Conservation (phyloP, 2,329 filamentous ascomycete species). For the Fusarium avenaceum region DNA sequence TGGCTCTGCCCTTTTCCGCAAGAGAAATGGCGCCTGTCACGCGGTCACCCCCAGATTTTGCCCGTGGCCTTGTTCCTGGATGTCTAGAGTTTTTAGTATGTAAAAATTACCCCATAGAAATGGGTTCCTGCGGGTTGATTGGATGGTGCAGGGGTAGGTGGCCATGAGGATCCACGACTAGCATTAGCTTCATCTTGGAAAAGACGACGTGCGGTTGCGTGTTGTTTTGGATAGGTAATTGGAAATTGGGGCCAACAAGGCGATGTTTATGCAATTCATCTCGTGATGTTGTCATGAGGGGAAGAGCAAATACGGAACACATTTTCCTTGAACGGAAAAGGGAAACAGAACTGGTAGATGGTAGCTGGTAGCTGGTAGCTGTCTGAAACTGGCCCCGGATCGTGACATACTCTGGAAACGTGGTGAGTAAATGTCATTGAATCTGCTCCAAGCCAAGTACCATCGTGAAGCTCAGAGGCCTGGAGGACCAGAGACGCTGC, state of each 20-base stretch:
- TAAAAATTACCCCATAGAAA: constrained; percentile 52
- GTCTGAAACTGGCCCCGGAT: too few species aligned
- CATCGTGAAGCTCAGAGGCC: background rate
- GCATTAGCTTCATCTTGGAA: constrained; percentile 28
- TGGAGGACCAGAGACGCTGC: background rate
- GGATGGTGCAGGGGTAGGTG: constrained; percentile 22
- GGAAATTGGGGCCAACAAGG: background rate
- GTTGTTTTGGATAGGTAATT: constrained; percentile 19
- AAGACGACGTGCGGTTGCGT: constrained; percentile 22
- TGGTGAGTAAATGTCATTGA: background rate
- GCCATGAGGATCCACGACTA: constrained; percentile 20
- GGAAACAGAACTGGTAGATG: background rate
- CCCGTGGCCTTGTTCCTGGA: constrained; percentile 44
- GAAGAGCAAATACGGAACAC: constrained; percentile 8
- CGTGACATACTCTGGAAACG: too few species aligned
- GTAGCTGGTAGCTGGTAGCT: too few species aligned
- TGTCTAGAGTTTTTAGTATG: constrained; percentile 49
- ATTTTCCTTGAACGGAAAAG: background rate
- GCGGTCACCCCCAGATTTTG: constrained; percentile 40
- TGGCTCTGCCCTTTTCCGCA: background rate
- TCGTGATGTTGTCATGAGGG: constrained; percentile 40
- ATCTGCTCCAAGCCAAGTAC: background rate
- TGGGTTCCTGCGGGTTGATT: constrained; percentile 9
- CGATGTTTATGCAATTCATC: constrained; percentile 24
- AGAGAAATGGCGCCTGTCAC: constrained; percentile 46